These are phyloP conservation scores for Monosporascus sp. DNA, from an alignment of 2,329 filamentous ascomycete genomes.

Conservation along the genomic window DNA sequence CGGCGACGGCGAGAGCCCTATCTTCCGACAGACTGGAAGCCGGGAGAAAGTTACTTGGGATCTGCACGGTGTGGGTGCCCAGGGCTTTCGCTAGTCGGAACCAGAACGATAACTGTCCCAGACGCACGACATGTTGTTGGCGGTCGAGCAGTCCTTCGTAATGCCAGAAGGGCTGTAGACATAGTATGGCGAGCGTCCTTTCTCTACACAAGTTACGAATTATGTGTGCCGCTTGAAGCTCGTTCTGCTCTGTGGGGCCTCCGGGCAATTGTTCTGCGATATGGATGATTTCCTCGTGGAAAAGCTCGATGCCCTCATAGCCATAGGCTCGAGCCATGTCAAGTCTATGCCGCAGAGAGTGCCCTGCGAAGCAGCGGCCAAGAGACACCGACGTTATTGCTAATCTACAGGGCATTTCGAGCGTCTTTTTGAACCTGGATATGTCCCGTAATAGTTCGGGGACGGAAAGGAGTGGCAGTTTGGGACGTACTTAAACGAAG, in stretches of 20 bases:
- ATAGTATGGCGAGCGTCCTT: conserved; percentile 54
- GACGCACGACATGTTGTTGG: conserved; percentile 46
- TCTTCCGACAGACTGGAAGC: conserved; percentile 38
- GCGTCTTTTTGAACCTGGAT: neutral
- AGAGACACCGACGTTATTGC: conserved; percentile 75
- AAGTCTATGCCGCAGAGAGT: conserved; percentile 62
- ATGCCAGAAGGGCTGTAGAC: conserved; percentile 71
- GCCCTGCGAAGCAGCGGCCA: conserved; percentile 63
- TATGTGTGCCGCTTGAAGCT: conserved; percentile 52
- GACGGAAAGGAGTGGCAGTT: too few species aligned
- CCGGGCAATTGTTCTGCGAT: conserved; percentile 44
- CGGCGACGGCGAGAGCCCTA: conserved; percentile 51
- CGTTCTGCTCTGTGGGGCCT: conserved; percentile 35
- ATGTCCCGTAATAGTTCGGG: too few species aligned
- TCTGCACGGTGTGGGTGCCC: conserved; percentile 65
- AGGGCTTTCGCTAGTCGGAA: conserved; percentile 60
- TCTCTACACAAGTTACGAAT: conserved; percentile 53
- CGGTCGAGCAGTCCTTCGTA: conserved; percentile 70
- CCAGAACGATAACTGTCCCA: conserved; percentile 65
- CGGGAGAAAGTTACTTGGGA: conserved; percentile 67
- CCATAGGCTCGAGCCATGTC: conserved; percentile 60
- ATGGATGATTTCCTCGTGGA: conserved; percentile 69
- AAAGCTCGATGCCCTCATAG: conserved; percentile 68
- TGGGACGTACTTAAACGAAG: too few species aligned
- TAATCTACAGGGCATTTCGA: conserved; percentile 49